phyloP scores from a whole-genome alignment of 306 rosid genomes.

The Ormosia semicastrata region DNA sequence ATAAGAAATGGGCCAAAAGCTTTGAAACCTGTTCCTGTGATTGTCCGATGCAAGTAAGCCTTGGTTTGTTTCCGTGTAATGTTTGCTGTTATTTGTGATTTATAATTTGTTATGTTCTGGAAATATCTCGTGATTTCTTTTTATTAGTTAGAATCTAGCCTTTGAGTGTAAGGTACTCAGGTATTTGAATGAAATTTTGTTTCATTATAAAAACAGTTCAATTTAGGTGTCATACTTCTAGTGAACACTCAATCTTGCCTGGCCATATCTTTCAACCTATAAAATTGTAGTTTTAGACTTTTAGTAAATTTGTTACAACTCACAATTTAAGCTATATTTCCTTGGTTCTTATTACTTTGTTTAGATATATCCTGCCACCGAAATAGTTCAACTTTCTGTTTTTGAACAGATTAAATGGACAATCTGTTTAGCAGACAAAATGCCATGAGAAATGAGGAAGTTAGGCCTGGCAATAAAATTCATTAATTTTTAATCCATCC shows the following conservation, averaged over 20 bases:
- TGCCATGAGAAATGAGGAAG: neutral
- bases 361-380: neutral
- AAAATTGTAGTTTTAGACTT: neutral
- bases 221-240: neutral
- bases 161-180: neutral
- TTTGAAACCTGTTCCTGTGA: constrained; percentile 73
- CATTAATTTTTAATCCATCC: too few relatives aligned
- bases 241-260: neutral
- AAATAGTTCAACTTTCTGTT: neutral
- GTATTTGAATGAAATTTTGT: neutral
- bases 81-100: neutral
- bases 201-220: neutral
- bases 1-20: constrained; percentile 88
- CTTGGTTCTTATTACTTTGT: neutral
- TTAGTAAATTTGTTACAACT: neutral
- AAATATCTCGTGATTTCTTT: neutral
- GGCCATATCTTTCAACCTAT: neutral
- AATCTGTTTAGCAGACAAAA: neutral
- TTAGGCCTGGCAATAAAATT: too few relatives aligned
- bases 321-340: neutral
- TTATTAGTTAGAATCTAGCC: neutral
- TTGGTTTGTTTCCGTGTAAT: constrained; percentile 1
- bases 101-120: neutral
- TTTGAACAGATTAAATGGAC: neutral
- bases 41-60: constrained; percentile 73